phyloP scores from a whole-genome alignment of 129 eudicot genomes.

The Lactuca sativa region DNA sequence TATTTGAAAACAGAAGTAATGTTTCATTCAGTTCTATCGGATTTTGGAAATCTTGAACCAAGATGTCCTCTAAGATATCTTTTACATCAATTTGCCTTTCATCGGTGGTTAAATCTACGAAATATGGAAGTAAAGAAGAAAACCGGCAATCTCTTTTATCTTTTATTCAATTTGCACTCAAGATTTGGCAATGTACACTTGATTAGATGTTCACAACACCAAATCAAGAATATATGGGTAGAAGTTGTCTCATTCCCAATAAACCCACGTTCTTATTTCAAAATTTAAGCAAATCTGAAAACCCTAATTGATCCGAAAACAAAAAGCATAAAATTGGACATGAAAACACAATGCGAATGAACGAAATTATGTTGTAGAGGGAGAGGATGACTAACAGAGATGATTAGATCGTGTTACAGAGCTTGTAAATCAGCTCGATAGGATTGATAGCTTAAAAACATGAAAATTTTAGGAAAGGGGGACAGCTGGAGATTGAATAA shows the following conservation, averaged over 20 bases:
- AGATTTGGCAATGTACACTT: constrained; percentile 27
- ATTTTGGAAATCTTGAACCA: constrained; percentile 19
- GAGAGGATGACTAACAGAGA: constrained; percentile 20
- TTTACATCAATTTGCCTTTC: constrained; percentile 5
- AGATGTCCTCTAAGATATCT: background rate
- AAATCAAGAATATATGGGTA: constrained; percentile 10
- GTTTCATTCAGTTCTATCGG: background rate
- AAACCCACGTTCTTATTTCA: constrained; percentile 6
- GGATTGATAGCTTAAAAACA: constrained; percentile 16
- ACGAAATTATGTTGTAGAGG: background rate
- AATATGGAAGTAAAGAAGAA: background rate
- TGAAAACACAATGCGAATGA: background rate
- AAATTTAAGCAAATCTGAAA: constrained; percentile 16
- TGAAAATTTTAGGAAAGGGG: constrained; percentile 11
- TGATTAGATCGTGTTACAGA: constrained; percentile 13
- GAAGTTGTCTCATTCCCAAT: constrained; percentile 9
- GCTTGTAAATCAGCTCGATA: constrained; percentile 12
- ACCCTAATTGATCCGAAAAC: constrained; percentile 38
- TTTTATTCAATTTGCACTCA: background rate
- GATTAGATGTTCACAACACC: background rate
- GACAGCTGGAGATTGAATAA: constrained; percentile 30
- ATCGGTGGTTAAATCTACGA: background rate
- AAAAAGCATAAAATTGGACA: constrained; percentile 11
- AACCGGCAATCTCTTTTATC: background rate
- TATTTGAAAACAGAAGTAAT: background rate